A percentile compares a stretch with the other conserved stretches of the same genome.
phyloP scores from a whole-genome alignment of 2,329 filamentous ascomycete genomes.

The Atkinsonella texensis region DNA sequence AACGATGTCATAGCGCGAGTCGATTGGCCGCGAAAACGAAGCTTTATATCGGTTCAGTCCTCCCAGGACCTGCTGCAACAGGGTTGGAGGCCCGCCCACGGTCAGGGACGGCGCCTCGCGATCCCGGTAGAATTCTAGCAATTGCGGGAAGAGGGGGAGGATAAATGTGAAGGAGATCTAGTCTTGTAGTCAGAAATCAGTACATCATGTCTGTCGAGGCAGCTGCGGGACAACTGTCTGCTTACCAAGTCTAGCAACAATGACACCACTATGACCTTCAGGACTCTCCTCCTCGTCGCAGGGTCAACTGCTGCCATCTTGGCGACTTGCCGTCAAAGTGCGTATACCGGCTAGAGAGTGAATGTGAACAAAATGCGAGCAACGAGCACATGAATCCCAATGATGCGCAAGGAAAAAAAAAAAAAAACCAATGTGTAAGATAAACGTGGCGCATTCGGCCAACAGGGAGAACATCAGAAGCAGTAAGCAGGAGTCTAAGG shows the following conservation, averaged over 20 bases:
- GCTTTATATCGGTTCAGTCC: slow-evolving; percentile 93
- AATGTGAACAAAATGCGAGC: neutral
- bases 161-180: slow-evolving; percentile 99
- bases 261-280: slow-evolving; percentile 80
- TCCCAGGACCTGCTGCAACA: slow-evolving; percentile 67
- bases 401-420: neutral
- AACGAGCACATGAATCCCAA: neutral
- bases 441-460: neutral
- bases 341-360: neutral
- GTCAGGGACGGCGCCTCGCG: slow-evolving; percentile 50
- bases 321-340: neutral
- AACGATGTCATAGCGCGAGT: slow-evolving; percentile 93
- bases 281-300: slow-evolving; percentile 60
- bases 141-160: slow-evolving; percentile 85
- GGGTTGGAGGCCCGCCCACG: slow-evolving; percentile 40
- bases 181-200: slow-evolving; percentile 1
- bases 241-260: slow-evolving; percentile 76
- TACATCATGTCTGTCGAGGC: neutral
- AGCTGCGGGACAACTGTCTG: neutral
- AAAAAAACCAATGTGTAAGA: neutral
- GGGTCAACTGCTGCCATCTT: slow-evolving; percentile 36
- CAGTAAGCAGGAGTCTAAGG: no score
- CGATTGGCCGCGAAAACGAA: slow-evolving; percentile 81
- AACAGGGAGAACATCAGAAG: neutral
- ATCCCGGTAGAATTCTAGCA: slow-evolving; percentile 92